Conservation (phyloP, 75 land plant species). For the Sequoia sempervirens region DNA sequence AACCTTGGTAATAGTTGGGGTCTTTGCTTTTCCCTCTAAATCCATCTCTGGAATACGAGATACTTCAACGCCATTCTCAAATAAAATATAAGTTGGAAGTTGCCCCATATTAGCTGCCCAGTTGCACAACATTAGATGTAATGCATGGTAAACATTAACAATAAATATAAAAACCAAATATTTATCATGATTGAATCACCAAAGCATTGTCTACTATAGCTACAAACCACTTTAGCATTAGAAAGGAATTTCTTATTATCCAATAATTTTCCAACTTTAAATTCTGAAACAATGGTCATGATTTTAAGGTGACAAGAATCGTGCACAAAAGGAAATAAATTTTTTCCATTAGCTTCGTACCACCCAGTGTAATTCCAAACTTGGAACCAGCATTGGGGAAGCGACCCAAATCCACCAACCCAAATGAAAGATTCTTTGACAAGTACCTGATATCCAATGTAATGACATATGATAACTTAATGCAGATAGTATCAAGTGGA, state of each 20-base stretch:
- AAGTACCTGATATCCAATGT: conserved; percentile 40
- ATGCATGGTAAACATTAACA: not conserved
- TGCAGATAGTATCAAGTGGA: not conserved
- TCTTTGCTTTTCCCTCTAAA: conserved; percentile 22
- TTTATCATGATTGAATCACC: not conserved
- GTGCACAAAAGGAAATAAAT: not conserved
- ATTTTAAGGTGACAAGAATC: not conserved
- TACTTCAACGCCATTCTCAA: conserved; percentile 48
- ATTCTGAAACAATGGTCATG: not conserved
- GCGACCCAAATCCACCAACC: conserved; percentile 66
- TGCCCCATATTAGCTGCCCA: conserved; percentile 37
- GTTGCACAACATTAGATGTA: not conserved
- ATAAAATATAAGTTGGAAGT: conserved; percentile 70
- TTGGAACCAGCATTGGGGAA: conserved; percentile 70
- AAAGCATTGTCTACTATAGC: not conserved
- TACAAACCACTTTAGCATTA: not conserved
- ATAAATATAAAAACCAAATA: not conserved
- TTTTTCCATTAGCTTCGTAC: conserved; percentile 14
- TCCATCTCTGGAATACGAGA: conserved; percentile 42
- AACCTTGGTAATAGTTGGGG: conserved; percentile 49
- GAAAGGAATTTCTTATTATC: not conserved
- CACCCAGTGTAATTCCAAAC: conserved; percentile 58
- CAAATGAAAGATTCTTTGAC: conserved; percentile 59
- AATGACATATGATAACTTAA: not conserved
- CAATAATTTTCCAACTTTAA: not conserved